Base-by-base conservation (phyloP, 176 grass and related monocot species). In the Canna indica region DNA sequence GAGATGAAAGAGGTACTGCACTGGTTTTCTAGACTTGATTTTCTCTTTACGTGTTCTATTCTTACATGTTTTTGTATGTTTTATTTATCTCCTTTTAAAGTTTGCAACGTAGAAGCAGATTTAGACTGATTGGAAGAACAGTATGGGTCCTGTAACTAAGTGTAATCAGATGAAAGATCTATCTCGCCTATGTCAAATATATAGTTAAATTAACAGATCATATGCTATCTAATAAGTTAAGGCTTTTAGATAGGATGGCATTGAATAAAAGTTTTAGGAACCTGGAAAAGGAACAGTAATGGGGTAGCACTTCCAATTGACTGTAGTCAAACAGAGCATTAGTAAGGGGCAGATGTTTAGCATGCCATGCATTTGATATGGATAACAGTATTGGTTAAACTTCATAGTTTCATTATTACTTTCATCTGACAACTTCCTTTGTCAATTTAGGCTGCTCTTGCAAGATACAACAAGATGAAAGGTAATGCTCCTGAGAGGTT, bases 401-500 rank as follows among this genome's bases (percentile, higher is more conserved):
- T 11, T 27, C 24, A 13, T 46, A 10, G 52, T 25, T 12, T 36
- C 29, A 54, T 50, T 38, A 26, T 67, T 26, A 18, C 25, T 56
- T 39, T 14, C 31, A 4, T 26, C 22, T 24, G 13, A 6, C 33
- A 0, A n/a, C 50, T 31, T 42, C 36, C 33, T 65, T 72, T 76
- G 41, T 41, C 63, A 73, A 47, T 64, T 72, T 78, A 97, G 88
- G 88, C 83, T 38, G 94, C 89, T 77, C 81, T 91, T 75, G 75
- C 64, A 3, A 92, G 89, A 90, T 97, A 97, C 65, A 85, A 87
- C 46, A 87, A 97, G 38, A 92, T 87, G 82, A 87, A 80, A 77
- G 84, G 88, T 22, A 91, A 83, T 79, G 86, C 86, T 39, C 89
- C 89, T 54, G 94, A 97, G 77, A 87, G 94, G 73, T 77, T 97